These are phyloP conservation scores for Neonectria hederae DNA, from an alignment of 2,329 filamentous ascomycete species.

Conservation along the genomic window DNA sequence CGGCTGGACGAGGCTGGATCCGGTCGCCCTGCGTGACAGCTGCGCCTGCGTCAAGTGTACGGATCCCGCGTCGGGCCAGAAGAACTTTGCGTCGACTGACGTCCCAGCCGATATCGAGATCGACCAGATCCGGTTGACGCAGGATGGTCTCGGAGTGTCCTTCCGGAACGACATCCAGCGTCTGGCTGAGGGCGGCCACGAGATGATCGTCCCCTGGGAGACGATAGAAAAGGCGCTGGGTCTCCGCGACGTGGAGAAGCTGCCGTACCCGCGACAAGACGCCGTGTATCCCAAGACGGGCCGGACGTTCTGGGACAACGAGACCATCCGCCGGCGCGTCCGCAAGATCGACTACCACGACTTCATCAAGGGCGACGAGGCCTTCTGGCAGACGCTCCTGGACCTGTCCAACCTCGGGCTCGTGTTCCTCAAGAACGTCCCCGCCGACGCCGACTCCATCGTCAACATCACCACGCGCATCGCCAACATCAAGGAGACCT, in stretches of 20 bases:
- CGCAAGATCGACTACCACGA: conserved; percentile 73
- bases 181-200: conserved; percentile 44
- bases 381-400: conserved; percentile 68
- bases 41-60: conserved; percentile 64
- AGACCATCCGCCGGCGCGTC: conserved; percentile 52
- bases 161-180: conserved; percentile 64
- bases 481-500: conserved; percentile 82
- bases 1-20: conserved; percentile 39
- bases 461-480: conserved; percentile 75
- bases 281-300: conserved; percentile 46
- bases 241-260: conserved; percentile 30
- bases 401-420: conserved; percentile 75
- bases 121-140: conserved; percentile 40
- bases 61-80: conserved; percentile 68
- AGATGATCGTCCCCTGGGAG: conserved; percentile 47
- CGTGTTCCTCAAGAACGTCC: conserved; percentile 79
- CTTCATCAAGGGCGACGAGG: conserved; percentile 70
- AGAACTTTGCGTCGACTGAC: conserved; percentile 58
- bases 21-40: conserved; percentile 59
- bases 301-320: conserved; percentile 54
- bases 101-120: conserved; percentile 50
- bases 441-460: conserved; percentile 72
- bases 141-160: conserved; percentile 61
- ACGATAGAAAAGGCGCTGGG: conserved; percentile 49
- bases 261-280: conserved; percentile 38